Conservation (phyloP, 768 basidiomycete species). For the Lanmaoa pseudosensibilis region DNA sequence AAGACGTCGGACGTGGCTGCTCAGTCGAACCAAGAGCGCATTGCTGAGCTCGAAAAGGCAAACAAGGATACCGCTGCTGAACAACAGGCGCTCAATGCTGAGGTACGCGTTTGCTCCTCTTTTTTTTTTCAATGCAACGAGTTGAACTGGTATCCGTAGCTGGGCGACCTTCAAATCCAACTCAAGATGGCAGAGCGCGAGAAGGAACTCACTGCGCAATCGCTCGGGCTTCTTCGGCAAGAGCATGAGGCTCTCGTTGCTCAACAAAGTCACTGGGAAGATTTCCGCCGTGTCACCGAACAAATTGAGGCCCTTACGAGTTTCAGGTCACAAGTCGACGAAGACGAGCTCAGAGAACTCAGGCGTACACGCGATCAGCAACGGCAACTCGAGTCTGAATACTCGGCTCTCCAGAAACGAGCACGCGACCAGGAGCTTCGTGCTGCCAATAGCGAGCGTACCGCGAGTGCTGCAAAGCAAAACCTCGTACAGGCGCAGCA, state of each 20-base stretch:
- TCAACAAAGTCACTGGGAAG: constrained; percentile 80
- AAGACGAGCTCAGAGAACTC: constrained; percentile 73
- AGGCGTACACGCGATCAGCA: constrained; percentile 59
- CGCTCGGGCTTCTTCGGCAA: constrained; percentile 52
- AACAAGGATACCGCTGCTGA: constrained; percentile 57
- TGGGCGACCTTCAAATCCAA: constrained; percentile 60
- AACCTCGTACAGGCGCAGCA: constrained; percentile 72
- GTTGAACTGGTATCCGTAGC: constrained; percentile 38
- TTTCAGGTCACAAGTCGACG: constrained; percentile 61
- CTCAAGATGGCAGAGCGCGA: constrained; percentile 58
- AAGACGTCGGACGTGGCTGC: constrained; percentile 71
- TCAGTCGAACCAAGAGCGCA: constrained; percentile 58
- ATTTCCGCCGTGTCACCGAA: constrained; percentile 64
- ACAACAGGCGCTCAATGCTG: constrained; percentile 54
- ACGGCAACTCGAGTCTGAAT: constrained; percentile 64
- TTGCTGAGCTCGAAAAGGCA: constrained; percentile 59
- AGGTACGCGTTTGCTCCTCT: constrained; percentile 47
- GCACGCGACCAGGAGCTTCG: constrained; percentile 71
- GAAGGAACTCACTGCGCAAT: constrained; percentile 54
- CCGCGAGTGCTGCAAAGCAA: constrained; percentile 56
- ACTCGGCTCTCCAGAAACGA: constrained; percentile 65
- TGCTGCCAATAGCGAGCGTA: constrained; percentile 57
- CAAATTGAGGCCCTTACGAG: constrained; percentile 69
- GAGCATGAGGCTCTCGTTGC: constrained; percentile 58
- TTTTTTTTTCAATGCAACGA: background rate